Conservation (phyloP, 768 basidiomycete genomes). For the Pulveroboletus sp. region DNA sequence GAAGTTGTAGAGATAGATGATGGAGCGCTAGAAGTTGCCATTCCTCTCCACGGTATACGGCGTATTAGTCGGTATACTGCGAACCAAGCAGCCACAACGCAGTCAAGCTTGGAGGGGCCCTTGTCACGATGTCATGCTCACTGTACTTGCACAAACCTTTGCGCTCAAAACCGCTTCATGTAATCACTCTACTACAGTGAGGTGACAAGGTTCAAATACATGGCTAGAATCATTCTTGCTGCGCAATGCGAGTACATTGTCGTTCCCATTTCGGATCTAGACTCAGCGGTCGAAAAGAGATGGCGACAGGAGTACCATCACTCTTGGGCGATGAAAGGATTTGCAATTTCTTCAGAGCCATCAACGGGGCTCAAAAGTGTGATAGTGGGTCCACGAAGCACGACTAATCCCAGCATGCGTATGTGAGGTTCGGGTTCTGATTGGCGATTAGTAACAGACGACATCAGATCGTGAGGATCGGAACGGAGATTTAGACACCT, state of each 20-base stretch:
- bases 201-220: conserved; percentile 9
- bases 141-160: conserved; percentile 10
- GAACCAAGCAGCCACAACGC: neutral
- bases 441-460: neutral
- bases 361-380: conserved; percentile 93
- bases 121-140: conserved; percentile 6
- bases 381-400: conserved; percentile 91
- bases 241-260: neutral
- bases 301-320: conserved; percentile 21
- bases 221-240: neutral
- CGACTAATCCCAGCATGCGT: conserved; percentile 75
- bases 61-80: neutral
- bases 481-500: conserved; percentile 39
- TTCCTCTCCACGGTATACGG: neutral
- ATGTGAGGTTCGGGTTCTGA: conserved; percentile 61
- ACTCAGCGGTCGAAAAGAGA: neutral
- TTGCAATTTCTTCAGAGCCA: conserved; percentile 90
- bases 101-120: neutral
- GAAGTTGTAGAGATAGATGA: conserved; percentile 1
- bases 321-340: conserved; percentile 78
- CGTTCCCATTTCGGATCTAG: neutral
- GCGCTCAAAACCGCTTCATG: conserved; percentile 14
- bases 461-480: conserved; percentile 12
- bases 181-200: conserved; percentile 14
- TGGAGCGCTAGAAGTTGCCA: neutral